A percentile compares a stretch with the other conserved stretches of the same genome.
phyloP scores from a whole-genome alignment of 768 basidiomycete species.

The Nidula microcarpa region DNA sequence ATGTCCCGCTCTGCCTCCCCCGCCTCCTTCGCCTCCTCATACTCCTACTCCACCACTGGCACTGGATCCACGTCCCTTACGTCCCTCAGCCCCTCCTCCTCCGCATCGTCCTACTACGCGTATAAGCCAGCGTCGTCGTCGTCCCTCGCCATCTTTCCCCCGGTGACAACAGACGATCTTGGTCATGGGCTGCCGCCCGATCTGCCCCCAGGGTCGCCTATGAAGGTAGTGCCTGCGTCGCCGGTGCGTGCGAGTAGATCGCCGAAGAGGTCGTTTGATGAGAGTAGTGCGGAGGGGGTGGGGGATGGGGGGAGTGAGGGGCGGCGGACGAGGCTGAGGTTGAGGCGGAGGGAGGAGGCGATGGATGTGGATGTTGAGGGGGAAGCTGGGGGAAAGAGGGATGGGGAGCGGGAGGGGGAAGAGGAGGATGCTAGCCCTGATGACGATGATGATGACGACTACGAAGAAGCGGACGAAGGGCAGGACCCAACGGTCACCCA shows the following conservation, averaged over 20 bases:
- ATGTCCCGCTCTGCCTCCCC: slow-evolving; percentile 14
- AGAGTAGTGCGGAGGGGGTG: slow-evolving; percentile 19
- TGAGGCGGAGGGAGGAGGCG: neutral
- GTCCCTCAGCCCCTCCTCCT: neutral
- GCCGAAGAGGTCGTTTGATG: slow-evolving; percentile 7
- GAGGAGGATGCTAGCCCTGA: slow-evolving; percentile 1
- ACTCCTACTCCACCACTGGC: neutral
- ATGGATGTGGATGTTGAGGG: slow-evolving; percentile 3
- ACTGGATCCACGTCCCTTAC: neutral
- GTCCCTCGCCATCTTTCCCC: no score
- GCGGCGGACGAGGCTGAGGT: neutral
- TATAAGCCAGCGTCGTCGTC: no score
- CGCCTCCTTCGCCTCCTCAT: slow-evolving; percentile 3
- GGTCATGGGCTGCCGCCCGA: neutral
- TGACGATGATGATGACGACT: neutral
- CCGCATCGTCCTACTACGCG: neutral
- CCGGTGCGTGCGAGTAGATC: slow-evolving; percentile 36
- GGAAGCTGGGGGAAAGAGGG: slow-evolving; percentile 7
- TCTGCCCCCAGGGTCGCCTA: neutral
- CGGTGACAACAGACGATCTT: no score
- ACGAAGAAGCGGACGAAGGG: slow-evolving; percentile 10
- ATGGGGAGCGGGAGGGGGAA: slow-evolving; percentile 1
- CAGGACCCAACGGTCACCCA: neutral
- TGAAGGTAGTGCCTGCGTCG: neutral
- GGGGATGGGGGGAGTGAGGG: slow-evolving; percentile 28